Evolutionary conservation across 148 eudicot species (phyloP), one percentile per base, ranked within the genome.

Genomic region (Arctostaphylos glauca): DNA sequence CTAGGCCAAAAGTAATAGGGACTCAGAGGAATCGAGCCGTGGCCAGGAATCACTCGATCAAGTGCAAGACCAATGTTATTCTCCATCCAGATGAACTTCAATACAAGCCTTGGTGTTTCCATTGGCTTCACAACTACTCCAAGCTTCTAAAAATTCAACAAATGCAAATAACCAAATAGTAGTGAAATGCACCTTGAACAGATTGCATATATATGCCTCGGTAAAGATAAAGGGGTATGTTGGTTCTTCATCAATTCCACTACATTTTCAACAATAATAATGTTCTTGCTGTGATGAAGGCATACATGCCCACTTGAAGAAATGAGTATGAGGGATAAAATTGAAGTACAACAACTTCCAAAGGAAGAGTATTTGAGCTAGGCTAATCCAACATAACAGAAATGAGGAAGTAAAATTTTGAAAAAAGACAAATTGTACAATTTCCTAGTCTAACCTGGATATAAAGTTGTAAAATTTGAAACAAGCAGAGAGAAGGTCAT

Each of bases 1-100:
- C 98, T 88, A 5, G 98, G 99, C 99, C 99, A 96, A 85, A 96
- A 93, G 83, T 93, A 96, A 84, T 94, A 96, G 31, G 98, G 95
- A 85, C 97, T 92, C 41, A 96, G 60, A 21, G 98, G 98, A 76
- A 93, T 92, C 5, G 97, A 87, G 1, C 97, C 98, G 58, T 90
- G 89, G 31, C 98, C 95, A 1, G 97, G 98, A 67, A 96, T 89
- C 64, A 90, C 89, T 85, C 94, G 98, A 84, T 94, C 90, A 8
- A 96, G 86, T 12, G 92, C 92, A 58, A 96, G 82, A 54, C 99
- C 99, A 3, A 96, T 90, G 89, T 94, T 96, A 87, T 96, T 96
- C 86, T 96, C 97, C 99, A 96, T 91, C 99, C 99, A 96, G 3
- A 94, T 87, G 88, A 96, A 94, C 79, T 93, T 96, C 92, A 94